These are phyloP conservation scores for Endotrypanum monterogeii DNA, from an alignment of 208 protist genomes.

Conservation along the genomic window DNA sequence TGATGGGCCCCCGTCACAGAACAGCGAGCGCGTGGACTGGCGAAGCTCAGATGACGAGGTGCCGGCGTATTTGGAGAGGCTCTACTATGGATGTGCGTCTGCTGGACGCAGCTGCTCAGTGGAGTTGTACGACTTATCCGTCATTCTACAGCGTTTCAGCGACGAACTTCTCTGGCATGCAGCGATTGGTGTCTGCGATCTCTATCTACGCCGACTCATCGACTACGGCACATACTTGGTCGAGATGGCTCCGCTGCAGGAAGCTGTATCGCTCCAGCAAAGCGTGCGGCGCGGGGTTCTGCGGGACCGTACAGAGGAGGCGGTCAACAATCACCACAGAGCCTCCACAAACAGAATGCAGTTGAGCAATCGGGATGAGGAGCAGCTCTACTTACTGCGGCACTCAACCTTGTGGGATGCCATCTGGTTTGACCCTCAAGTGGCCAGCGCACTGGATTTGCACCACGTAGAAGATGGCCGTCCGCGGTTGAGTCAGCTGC, in stretches of 20 bases:
- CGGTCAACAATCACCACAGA: constrained; percentile 28
- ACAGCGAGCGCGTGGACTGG: constrained; percentile 65
- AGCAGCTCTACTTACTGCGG: constrained; percentile 77
- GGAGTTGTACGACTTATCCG: constrained; percentile 76
- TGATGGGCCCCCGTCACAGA: constrained; percentile 43
- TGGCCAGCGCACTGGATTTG: constrained; percentile 69
- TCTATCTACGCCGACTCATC: constrained; percentile 72
- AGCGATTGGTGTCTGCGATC: constrained; percentile 78
- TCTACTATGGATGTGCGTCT: constrained; percentile 73
- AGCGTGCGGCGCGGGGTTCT: constrained; percentile 50
- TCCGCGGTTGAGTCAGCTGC: constrained; percentile 71
- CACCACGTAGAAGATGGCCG: constrained; percentile 84
- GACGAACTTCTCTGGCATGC: constrained; percentile 82
- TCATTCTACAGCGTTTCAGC: constrained; percentile 67
- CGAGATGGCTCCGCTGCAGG: constrained; percentile 79
- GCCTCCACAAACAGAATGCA: constrained; percentile 49
- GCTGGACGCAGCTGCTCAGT: constrained; percentile 76
- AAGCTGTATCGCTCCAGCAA: constrained; percentile 73
- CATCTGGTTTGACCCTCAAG: constrained; percentile 79
- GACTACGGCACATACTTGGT: constrained; percentile 84
- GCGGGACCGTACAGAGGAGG: constrained; percentile 51
- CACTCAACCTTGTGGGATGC: constrained; percentile 83
- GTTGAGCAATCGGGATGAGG: constrained; percentile 76
- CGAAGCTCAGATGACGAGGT: constrained; percentile 34
- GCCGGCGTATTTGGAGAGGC: constrained; percentile 44